Evolutionary conservation across 257 asterid species (phyloP).

Genomic region (Solanum chilense): DNA sequence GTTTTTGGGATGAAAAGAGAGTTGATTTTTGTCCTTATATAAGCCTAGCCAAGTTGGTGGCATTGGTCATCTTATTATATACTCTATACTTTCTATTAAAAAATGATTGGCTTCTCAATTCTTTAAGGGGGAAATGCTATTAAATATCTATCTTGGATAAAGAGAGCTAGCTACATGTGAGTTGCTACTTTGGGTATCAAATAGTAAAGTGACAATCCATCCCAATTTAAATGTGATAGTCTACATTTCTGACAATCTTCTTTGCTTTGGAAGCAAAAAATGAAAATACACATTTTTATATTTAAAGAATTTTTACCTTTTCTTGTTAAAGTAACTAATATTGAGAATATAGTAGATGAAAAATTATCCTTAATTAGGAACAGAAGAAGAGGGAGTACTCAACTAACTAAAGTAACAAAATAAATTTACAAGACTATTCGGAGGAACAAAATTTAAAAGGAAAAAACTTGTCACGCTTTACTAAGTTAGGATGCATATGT

Average conservation of each 20-base stretch:
- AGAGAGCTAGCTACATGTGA: neutral
- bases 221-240: neutral
- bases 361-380: too few species aligned
- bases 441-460: neutral
- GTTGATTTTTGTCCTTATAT: neutral
- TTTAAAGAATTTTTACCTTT: neutral
- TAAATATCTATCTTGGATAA: neutral
- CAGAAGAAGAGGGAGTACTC: neutral
- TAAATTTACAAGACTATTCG: neutral
- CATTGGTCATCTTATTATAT: neutral
- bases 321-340: too few species aligned
- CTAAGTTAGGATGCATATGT: neutral
- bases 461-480: neutral
- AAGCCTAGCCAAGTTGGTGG: neutral
- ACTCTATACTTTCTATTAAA: neutral
- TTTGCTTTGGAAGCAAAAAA: neutral
- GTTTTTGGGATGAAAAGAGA: neutral
- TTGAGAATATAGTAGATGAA: too few species aligned
- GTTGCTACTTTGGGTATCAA: neutral
- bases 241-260: neutral
- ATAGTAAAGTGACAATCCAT: neutral
- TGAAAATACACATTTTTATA: neutral
- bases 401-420: neutral
- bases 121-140: neutral
- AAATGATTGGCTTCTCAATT: conserved; percentile 1